Conservation (phyloP, 2,329 filamentous ascomycete species). For the Simplicillium aogashimaense region DNA sequence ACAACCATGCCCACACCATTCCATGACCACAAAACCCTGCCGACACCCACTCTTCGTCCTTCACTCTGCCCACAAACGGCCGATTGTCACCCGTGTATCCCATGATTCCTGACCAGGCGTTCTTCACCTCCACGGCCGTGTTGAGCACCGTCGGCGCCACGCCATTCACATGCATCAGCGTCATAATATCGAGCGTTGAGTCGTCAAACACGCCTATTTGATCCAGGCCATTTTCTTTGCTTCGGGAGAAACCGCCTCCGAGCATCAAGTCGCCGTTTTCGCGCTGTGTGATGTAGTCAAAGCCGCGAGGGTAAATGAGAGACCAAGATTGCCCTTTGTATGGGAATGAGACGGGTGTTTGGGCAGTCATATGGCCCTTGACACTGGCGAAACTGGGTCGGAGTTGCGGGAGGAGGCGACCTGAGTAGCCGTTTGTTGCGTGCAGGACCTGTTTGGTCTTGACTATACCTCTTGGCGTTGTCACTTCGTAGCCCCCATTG, state of each 20-base stretch:
- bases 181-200: conserved; percentile 25
- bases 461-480: conserved; percentile 26
- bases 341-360: conserved; percentile 25
- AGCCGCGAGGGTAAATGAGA: conserved; percentile 33
- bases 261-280: conserved; percentile 40
- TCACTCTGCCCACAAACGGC: conserved; percentile 37
- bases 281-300: conserved; percentile 43
- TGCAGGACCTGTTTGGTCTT: conserved; percentile 42
- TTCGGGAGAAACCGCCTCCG: conserved; percentile 39
- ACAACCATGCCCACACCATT: conserved; percentile 44
- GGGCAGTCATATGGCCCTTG: conserved; percentile 40
- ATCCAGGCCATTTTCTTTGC: conserved; percentile 28
- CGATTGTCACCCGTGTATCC: conserved; percentile 35
- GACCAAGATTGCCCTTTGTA: conserved; percentile 36
- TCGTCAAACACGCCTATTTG: conserved; percentile 39
- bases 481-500: conserved; percentile 2
- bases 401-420: conserved; percentile 40
- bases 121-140: conserved; percentile 18
- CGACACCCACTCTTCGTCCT: conserved; percentile 37
- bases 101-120: conserved; percentile 40
- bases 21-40: conserved; percentile 42
- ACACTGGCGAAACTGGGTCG: conserved; percentile 32
- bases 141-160: conserved; percentile 32
- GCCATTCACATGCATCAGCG: conserved; percentile 27
- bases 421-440: conserved; percentile 44